These are phyloP conservation scores for Incumbomyces delicatus DNA, from an alignment of 2,329 filamentous ascomycete genomes.

Conservation along the genomic window DNA sequence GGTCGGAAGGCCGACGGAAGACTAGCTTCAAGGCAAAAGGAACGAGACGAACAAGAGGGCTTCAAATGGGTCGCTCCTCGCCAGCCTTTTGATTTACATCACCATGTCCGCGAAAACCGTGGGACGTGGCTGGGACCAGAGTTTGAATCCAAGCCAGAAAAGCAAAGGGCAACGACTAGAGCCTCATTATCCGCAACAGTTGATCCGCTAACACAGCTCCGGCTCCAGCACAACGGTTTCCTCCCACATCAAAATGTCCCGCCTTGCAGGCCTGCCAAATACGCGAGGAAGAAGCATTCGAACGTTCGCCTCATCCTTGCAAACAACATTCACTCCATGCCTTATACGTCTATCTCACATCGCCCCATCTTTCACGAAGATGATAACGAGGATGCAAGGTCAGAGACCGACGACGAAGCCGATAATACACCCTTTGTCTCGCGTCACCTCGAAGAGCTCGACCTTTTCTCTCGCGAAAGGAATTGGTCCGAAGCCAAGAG, in stretches of 20 bases:
- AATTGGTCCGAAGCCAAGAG: constrained; percentile 14
- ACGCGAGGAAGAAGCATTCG: constrained; percentile 12
- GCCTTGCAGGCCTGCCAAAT: constrained; percentile 11
- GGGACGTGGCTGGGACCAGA: constrained; percentile 10
- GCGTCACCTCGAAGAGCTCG: constrained; percentile 17
- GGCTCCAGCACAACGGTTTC: constrained; percentile 7
- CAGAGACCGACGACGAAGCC: constrained; percentile 21
- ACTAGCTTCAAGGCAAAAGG: not conserved
- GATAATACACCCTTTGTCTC: constrained; percentile 18
- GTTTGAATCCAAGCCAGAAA: not conserved
- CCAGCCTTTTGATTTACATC: constrained; percentile 16
- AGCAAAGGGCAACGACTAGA: not conserved
- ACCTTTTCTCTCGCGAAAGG: constrained; percentile 9
- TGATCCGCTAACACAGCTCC: constrained; percentile 3
- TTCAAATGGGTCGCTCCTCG: constrained; percentile 14
- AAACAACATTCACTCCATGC: constrained; percentile 3
- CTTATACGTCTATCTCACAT: constrained; percentile 18
- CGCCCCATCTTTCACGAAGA: constrained; percentile 17
- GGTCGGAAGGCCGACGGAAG: not conserved
- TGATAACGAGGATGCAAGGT: constrained; percentile 4
- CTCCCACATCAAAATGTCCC: constrained; percentile 11
- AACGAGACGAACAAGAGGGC: not conserved
- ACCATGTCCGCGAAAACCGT: constrained; percentile 14
- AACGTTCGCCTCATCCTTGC: constrained; percentile 9
- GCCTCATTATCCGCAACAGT: not conserved